Conservation (phyloP, 2,329 filamentous ascomycete species). For the Metarhizium robertsii region DNA sequence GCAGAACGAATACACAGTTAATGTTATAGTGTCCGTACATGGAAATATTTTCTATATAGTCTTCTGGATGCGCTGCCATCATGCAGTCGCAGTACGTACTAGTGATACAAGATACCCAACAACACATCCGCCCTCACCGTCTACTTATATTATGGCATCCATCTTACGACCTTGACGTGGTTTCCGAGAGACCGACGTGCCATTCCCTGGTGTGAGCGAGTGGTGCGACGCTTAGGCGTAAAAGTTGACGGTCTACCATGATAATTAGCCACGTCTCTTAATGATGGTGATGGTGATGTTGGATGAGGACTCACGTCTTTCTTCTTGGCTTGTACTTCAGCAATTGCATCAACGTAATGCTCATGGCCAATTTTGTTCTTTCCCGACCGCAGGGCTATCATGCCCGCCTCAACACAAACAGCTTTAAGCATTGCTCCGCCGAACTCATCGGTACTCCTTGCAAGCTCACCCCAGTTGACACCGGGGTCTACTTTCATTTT, state of each 20-base stretch:
- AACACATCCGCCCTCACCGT: not conserved
- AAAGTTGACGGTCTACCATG: constrained; percentile 45
- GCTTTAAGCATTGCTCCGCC: constrained; percentile 97
- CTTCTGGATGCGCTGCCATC: not conserved
- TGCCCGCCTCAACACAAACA: constrained; percentile 96
- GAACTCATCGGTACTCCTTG: constrained; percentile 95
- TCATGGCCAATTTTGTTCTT: constrained; percentile 97
- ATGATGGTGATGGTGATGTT: not conserved
- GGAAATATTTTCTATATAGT: not conserved
- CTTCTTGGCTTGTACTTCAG: constrained; percentile 93
- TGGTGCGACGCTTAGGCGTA: constrained; percentile 30
- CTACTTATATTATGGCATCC: not conserved
- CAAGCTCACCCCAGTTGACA: constrained; percentile 94
- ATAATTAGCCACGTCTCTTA: constrained; percentile 1
- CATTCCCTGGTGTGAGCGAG: not conserved
- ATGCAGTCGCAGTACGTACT: not conserved
- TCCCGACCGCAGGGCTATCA: constrained; percentile 92
- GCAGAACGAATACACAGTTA: not conserved
- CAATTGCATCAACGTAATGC: constrained; percentile 97
- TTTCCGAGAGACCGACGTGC: not conserved
- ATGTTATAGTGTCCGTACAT: not conserved
- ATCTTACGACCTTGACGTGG: not conserved
- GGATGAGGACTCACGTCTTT: constrained; percentile 57
- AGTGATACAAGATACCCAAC: not conserved
- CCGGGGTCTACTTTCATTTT: constrained; percentile 95